Evolutionary conservation across 1,139 yeast genomes (phyloP), one percentile per base, ranked within the genome.

Genomic region (Hyphopichia burtonii): DNA sequence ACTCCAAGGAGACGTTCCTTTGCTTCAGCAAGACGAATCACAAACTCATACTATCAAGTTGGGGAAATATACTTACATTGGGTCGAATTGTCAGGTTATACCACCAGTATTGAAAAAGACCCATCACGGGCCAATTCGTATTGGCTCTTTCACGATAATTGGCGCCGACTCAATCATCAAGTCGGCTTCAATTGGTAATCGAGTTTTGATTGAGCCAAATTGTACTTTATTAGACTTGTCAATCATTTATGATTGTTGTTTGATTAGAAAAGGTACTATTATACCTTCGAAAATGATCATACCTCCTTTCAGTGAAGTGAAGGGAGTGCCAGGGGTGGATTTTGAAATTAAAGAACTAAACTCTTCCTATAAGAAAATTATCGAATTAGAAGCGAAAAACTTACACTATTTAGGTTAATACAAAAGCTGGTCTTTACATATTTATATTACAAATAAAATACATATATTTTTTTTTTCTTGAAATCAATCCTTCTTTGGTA

Each of bases 191-290:
- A 71, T 86, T 12, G 93, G 91, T 1, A 72, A 68, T 45, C 59
- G 86, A 41, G 86, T 85, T 25, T 48, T 66, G 9, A 65, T 86
- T 4, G 90, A 76, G 22, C 49, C 53, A 0, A 49, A 65, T 32
- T 74, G 78, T 44, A 39, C 44, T 0, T 48, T 78, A 19, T 68
- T 77, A 9, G 66, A 70, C 44, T 63, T 71, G 41, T 65, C 76
- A 5, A 71, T 81, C n/a, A 63, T 86, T 27, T 78, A 81, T 49
- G 90, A 84, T 51, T 80, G 87, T 50, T 83, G 82, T 32, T 55
- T 78, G 10, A 65, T 86, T 2, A 71, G 71, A 15, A 65, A 68
- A 30, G 71, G 71, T 16, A 65, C 83, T 0, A 62, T 59, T 4
- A 56, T 86, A 2, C 87, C 91, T 0, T 74, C 80, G 1, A 69